Evolutionary conservation across 169 alveolate genomes (phyloP), one percentile per base, ranked within the genome.

Genomic region (Cryptosporidium felis): DNA sequence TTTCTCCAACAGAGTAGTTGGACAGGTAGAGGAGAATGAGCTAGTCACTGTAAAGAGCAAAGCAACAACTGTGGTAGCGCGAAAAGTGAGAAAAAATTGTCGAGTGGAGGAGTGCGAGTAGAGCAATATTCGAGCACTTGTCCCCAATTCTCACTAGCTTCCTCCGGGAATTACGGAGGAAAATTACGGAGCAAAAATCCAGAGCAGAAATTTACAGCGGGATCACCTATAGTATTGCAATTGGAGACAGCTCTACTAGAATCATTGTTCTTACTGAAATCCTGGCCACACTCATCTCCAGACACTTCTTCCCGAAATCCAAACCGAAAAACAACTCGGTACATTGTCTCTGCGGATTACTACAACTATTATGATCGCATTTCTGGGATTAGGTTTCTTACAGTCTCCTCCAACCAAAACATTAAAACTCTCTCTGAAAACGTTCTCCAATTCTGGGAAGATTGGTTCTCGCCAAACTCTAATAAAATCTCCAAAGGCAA

Each of bases 271-370:
- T 74, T 3, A 38, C 60, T 6, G 49, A 46, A 5, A 26, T 65
- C 14, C 26, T 74, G 44, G 56, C 10, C 5, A 40, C 12, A 18
- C 51, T 74, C 0, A 53, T 49, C 28, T 53, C 65, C 1, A 44
- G 56, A 8, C 47, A 38, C 1, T 74, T 74, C 53, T 74, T 38
- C 23, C 65, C 5, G 74, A 74, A 21, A 32, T 74, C 10, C 49
- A 60, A 21, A 74, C 58, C 8, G 28, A 74, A 34, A 74, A 34
- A n/a, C 65, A 74, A 21, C 53, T 42, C 1, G 67, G 67, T 53
- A 53, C 26, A 34, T 53, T 14, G 67, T 53, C 12, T 4, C 12
- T 14, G n/a, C 59, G 8, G 6, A 16, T 5, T 21, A 38, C n/a
- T 23, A 36, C 6, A 5, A 8, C 16, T 12, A 40, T 26, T 12